Percentiles rank a stretch among this genome's conserved stretches.
These are phyloP conservation scores for Aspergillus chevalieri DNA, from an alignment of 2,329 filamentous ascomycete genomes.

Conservation along the genomic window DNA sequence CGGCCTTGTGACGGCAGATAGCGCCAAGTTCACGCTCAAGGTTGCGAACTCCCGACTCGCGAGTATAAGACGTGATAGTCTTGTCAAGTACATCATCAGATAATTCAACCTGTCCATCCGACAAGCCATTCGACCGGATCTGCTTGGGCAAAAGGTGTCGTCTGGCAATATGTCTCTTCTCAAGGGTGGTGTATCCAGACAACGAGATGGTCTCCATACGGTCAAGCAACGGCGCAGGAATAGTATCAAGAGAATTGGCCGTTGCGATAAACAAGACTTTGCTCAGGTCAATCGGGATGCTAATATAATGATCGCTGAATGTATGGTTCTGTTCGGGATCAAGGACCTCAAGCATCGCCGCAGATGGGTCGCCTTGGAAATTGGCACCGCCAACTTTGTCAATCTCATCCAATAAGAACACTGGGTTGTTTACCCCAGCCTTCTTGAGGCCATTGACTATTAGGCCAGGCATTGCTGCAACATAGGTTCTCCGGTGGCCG, in stretches of 20 bases:
- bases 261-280: slow-evolving; percentile 98
- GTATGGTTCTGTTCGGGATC: slow-evolving; percentile 95
- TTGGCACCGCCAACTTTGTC: slow-evolving; percentile 91
- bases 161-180: slow-evolving; percentile 91
- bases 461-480: slow-evolving; percentile 96
- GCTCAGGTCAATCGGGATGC: slow-evolving; percentile 89
- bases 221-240: slow-evolving; percentile 86
- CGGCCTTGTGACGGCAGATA: slow-evolving; percentile 90
- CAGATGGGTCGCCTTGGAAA: slow-evolving; percentile 90
- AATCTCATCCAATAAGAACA: slow-evolving; percentile 93
- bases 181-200: slow-evolving; percentile 90
- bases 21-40: slow-evolving; percentile 92
- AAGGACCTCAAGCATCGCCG: slow-evolving; percentile 94
- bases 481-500: slow-evolving; percentile 90
- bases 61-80: slow-evolving; percentile 93
- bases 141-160: slow-evolving; percentile 96
- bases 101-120: slow-evolving; percentile 67
- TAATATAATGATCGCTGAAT: slow-evolving; percentile 94
- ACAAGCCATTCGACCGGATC: slow-evolving; percentile 80
- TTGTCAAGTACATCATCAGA: slow-evolving; percentile 83
- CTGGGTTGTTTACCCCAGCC: slow-evolving; percentile 89
- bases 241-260: slow-evolving; percentile 89
- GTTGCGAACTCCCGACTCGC: slow-evolving; percentile 91
- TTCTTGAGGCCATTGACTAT: slow-evolving; percentile 93
- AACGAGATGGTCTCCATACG: slow-evolving; percentile 95